Evolutionary conservation across 1,139 yeast genomes (phyloP).

Genomic region (Suhomyces bokatorum): DNA sequence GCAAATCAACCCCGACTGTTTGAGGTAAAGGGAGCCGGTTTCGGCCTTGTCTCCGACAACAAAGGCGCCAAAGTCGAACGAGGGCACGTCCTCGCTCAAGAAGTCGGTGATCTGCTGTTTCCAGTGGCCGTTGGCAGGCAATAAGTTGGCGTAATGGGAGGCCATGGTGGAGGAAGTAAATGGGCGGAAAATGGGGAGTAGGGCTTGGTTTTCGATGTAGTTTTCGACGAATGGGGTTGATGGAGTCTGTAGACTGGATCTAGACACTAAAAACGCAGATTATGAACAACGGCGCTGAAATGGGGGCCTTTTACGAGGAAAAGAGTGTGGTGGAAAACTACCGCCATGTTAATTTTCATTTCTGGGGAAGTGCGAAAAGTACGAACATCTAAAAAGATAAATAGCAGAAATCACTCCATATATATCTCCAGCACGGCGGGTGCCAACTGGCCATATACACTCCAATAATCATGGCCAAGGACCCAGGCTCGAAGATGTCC

Average conservation of each 20-base stretch:
- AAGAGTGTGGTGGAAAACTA: no score
- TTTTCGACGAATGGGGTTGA: no score
- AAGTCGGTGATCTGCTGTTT: slow-evolving; percentile 71
- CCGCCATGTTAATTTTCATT: no score
- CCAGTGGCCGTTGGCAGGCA: slow-evolving; percentile 80
- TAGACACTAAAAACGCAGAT: no score
- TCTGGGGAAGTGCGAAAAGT: no score
- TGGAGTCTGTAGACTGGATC: no score
- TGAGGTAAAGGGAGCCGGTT: slow-evolving; percentile 78
- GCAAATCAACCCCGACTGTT: slow-evolving; percentile 75
- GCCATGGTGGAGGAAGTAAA: slow-evolving; percentile 5
- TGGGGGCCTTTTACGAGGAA: no score
- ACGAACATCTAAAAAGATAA: no score
- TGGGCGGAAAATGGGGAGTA: not conserved
- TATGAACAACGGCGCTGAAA: no score
- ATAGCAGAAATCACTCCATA: no score
- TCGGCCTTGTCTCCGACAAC: slow-evolving; percentile 82
- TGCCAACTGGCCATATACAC: not conserved
- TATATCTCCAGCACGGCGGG: no score
- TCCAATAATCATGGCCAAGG: not conserved
- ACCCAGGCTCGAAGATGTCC: not conserved
- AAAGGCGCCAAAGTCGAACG: slow-evolving; percentile 90
- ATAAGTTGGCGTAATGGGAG: slow-evolving; percentile 48
- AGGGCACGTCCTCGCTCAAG: slow-evolving; percentile 86
- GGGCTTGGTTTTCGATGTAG: no score